phyloP scores from a whole-genome alignment of 306 rosid species.

The Hylodesmum podocarpum region DNA sequence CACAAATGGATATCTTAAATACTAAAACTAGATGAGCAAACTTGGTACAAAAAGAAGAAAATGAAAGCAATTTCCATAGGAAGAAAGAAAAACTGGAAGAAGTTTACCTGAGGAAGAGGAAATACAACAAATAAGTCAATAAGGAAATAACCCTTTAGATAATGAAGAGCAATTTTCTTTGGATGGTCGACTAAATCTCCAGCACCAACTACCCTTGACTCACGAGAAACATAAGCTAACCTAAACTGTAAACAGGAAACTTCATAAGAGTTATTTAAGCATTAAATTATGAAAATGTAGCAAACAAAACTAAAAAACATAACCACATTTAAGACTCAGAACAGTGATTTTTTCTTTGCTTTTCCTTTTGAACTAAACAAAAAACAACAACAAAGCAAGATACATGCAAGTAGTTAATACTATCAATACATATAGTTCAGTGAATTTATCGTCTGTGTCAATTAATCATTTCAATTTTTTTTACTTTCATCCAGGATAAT shows the following conservation, averaged over 20 bases:
- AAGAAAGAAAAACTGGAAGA: neutral
- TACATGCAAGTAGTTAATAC: neutral
- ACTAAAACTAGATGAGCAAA: neutral
- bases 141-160: conserved; percentile 54
- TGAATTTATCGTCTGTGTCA: neutral
- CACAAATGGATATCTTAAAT: neutral
- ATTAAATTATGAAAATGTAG: neutral
- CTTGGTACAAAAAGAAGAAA: neutral
- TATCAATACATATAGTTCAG: neutral
- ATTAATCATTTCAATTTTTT: neutral
- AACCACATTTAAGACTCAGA: neutral
- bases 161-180: conserved; percentile 62
- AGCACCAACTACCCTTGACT: conserved; percentile 82
- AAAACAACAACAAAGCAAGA: neutral
- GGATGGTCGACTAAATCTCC: conserved; percentile 88
- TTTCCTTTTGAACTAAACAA: neutral
- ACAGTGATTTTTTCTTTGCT: neutral
- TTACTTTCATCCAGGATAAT: neutral
- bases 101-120: conserved; percentile 81
- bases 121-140: conserved; percentile 62
- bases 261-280: neutral
- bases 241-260: conserved; percentile 60
- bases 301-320: neutral
- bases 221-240: conserved; percentile 89
- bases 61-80: neutral